These are phyloP conservation scores for Cyclotella distinguenda DNA, from an alignment of 108 stramenopile genomes.

Conservation along the genomic window DNA sequence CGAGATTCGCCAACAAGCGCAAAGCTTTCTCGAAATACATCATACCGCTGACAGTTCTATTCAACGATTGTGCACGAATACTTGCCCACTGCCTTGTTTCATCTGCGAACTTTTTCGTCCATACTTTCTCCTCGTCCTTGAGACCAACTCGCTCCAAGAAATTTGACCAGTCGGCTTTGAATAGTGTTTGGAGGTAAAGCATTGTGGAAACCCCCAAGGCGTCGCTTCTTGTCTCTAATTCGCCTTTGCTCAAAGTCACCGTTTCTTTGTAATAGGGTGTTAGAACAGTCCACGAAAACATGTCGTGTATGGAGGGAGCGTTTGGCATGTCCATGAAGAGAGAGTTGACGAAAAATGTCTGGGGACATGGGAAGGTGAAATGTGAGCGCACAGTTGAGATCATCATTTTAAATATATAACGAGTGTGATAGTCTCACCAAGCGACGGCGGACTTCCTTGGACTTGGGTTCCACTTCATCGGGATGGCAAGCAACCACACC, in stretches of 20 bases:
- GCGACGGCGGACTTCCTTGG: slow-evolving; percentile 91
- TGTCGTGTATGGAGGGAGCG: slow-evolving; percentile 92
- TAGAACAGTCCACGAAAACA: slow-evolving; percentile 96
- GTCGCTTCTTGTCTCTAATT: slow-evolving; percentile 89
- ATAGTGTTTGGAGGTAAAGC: slow-evolving; percentile 95
- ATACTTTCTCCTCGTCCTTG: slow-evolving; percentile 88
- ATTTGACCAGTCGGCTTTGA: slow-evolving; percentile 93
- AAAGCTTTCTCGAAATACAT: slow-evolving; percentile 98
- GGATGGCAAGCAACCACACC: slow-evolving; percentile 91
- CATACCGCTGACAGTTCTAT: slow-evolving; percentile 96
- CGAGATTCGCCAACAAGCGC: slow-evolving; percentile 91
- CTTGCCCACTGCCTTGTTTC: slow-evolving; percentile 97
- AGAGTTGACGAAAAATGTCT: slow-evolving; percentile 96
- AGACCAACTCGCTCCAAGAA: slow-evolving; percentile 90
- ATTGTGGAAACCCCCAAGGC: slow-evolving; percentile 92
- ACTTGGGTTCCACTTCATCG: slow-evolving; percentile 95
- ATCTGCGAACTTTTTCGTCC: slow-evolving; percentile 81
- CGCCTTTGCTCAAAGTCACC: slow-evolving; percentile 90
- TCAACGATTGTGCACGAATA: slow-evolving; percentile 94
- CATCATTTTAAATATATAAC: no score
- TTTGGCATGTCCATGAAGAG: slow-evolving; percentile 99
- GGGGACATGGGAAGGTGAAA: background rate
- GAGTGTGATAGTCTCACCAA: slow-evolving; percentile 31
- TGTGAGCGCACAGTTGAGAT: background rate
- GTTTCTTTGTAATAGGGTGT: slow-evolving; percentile 98